These are phyloP conservation scores for Diaporthe ampelina DNA, from an alignment of 2,329 filamentous ascomycete species.

Conservation along the genomic window DNA sequence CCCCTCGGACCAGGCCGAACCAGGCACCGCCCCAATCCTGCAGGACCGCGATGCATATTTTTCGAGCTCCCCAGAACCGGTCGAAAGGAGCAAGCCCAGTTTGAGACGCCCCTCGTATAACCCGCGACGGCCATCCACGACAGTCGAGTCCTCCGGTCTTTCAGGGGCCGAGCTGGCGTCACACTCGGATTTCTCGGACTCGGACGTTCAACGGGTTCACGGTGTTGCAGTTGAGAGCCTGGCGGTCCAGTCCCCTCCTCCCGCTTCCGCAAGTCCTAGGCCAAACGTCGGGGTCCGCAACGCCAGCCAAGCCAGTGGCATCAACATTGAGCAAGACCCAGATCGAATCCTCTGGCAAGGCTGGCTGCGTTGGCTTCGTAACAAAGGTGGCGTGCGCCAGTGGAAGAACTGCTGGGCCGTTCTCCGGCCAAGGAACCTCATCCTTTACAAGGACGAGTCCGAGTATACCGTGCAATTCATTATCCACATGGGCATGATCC, in stretches of 20 bases:
- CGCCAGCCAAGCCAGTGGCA: constrained; percentile 73
- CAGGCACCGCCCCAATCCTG: constrained; percentile 39
- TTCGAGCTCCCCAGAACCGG: constrained; percentile 74
- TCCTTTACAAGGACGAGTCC: constrained; percentile 91
- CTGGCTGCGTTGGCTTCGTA: constrained; percentile 87
- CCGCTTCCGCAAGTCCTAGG: constrained; percentile 47
- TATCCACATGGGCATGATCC: constrained; percentile 81
- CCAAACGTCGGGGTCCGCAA: constrained; percentile 64
- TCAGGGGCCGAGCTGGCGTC: constrained; percentile 79
- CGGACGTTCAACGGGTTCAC: constrained; percentile 63
- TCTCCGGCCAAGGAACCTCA: constrained; percentile 85
- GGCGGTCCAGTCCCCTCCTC: constrained; percentile 55
- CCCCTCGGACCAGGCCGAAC: constrained; percentile 36
- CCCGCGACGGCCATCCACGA: constrained; percentile 44
- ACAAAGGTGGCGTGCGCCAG: constrained; percentile 84
- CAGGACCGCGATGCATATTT: constrained; percentile 58
- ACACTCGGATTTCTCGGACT: constrained; percentile 89
- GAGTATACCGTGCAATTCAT: constrained; percentile 92
- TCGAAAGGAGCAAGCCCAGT: constrained; percentile 54
- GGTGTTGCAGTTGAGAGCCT: constrained; percentile 68
- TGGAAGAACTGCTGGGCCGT: constrained; percentile 98
- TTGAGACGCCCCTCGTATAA: constrained; percentile 69
- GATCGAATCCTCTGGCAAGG: constrained; percentile 96
- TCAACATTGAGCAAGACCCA: constrained; percentile 73
- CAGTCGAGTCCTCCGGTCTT: constrained; percentile 73